These are phyloP conservation scores for Astragalus glycyphyllos DNA, from an alignment of 306 rosid genomes.

Conservation along the genomic window DNA sequence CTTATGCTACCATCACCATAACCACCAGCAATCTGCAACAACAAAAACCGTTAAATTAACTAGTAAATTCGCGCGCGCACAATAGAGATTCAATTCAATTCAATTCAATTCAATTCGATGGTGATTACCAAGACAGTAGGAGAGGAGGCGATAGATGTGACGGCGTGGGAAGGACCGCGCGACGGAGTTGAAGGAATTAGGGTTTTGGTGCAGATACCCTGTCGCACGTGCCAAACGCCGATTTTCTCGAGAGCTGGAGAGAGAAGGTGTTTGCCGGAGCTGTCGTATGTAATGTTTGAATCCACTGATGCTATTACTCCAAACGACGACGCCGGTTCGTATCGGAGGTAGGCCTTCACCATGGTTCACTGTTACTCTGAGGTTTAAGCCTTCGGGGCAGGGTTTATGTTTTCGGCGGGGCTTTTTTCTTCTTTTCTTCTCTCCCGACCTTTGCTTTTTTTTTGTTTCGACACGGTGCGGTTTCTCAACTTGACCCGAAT, in stretches of 20 bases:
- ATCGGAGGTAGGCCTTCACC: constrained; percentile 93
- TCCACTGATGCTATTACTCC: constrained; percentile 89
- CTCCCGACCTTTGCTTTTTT: neutral
- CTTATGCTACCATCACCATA: constrained; percentile 87
- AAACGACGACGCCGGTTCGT: constrained; percentile 77
- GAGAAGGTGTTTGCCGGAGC: constrained; percentile 84
- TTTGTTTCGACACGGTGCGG: too few relatives aligned
- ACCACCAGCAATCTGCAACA: constrained; percentile 77
- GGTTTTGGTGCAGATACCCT: constrained; percentile 79
- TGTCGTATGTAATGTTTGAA: constrained; percentile 69
- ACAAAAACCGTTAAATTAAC: constrained; percentile 15
- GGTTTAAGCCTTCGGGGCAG: constrained; percentile 41
- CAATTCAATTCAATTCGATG: neutral
- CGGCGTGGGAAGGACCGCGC: constrained; percentile 66
- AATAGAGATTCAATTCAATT: neutral
- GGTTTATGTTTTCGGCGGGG: constrained; percentile 37
- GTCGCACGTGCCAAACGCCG: constrained; percentile 88
- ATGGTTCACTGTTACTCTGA: constrained; percentile 46
- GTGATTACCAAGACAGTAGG: constrained; percentile 58
- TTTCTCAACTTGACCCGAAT: neutral
- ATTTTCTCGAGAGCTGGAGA: constrained; percentile 89
- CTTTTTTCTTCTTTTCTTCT: neutral
- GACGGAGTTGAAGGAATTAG: constrained; percentile 61
- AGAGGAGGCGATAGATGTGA: constrained; percentile 73
- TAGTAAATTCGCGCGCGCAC: neutral